Base-by-base conservation (phyloP, 345 rosid species). In the Populus deltoides region DNA sequence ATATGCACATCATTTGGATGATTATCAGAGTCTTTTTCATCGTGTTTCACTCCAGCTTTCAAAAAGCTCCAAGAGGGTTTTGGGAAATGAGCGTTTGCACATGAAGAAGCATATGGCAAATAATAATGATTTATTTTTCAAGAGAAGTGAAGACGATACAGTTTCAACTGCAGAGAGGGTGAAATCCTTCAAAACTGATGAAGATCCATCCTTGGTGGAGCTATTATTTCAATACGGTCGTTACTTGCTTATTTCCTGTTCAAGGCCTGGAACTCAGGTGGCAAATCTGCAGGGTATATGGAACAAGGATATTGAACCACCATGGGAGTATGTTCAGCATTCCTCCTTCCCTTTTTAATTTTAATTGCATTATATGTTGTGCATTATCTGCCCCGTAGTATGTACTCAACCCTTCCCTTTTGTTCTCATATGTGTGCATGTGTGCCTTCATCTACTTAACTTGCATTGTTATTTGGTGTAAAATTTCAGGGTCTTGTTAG, bases 241-340 rank as follows among this genome's bases (percentile, higher is more conserved):
- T 29, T 93, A 91, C 86, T 85, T 96, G 84, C 93, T 96, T 68
- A 92, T 96, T 78, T 90, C 99, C 80, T 90, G 87, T 79, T 96
- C 99, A 62, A 82, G 93, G 74, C 97, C 97, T 2, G 94, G 99
- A 87, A 91, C 97, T 68, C 99, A 89, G 78, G 97, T 92, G 71
- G 92, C 98, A 73, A 96, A 93, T 85, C 86, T 93, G 80, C 97
- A 93, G 76, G 99, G 99, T 53, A 89, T 96, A 81, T 96, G 99
- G 99, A 96, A 91, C 87, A 86, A 84, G 71, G 93, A 91, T 86
- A 73, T 89, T 75, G 86, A 81, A 51, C 99, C 98, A 24, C 84
- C 81, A 59, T 96, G 98, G 98, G 99, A 96, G 98, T 96, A 89
- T 11, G 97, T 85, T 72, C 74, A 18, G 8, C 61, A 31, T 80